phyloP scores from a whole-genome alignment of 176 grass and related monocot species.

The Zoysia japonica region DNA sequence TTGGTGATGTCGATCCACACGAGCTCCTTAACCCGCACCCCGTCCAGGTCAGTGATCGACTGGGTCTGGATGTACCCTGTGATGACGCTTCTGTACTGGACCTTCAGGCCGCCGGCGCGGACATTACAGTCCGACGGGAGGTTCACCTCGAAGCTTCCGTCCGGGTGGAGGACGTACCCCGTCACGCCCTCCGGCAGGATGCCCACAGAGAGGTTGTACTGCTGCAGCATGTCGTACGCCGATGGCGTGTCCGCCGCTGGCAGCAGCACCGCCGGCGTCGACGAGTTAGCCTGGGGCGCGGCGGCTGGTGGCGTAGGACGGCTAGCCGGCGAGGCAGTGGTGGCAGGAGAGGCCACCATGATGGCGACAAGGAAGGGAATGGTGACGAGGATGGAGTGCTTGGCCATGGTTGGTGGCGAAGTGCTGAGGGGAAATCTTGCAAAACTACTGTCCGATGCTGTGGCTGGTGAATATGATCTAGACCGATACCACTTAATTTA shows the following conservation, averaged over 20 bases:
- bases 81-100: constrained; percentile 34
- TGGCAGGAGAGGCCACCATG: not conserved
- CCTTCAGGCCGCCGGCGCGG: not conserved
- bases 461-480: not conserved
- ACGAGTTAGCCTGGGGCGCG: not conserved
- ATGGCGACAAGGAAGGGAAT: not conserved
- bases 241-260: not conserved
- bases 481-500: not conserved
- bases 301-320: not conserved
- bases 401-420: not conserved
- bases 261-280: no score
- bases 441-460: not conserved
- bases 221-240: constrained; percentile 49
- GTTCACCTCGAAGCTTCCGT: constrained; percentile 58
- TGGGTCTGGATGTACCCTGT: constrained; percentile 22
- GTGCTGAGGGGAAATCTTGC: not conserved
- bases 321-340: not conserved
- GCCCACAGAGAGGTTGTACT: constrained; percentile 44
- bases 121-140: constrained; percentile 43
- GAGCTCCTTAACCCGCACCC: constrained; percentile 45
- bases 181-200: constrained; percentile 55
- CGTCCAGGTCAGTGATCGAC: constrained; percentile 14
- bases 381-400: not conserved
- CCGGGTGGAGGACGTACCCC: constrained; percentile 27
- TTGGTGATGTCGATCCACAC: constrained; percentile 28